phyloP scores from a whole-genome alignment of 192 early-diverging fungal genomes.

The Pilobolus umbonatus region DNA sequence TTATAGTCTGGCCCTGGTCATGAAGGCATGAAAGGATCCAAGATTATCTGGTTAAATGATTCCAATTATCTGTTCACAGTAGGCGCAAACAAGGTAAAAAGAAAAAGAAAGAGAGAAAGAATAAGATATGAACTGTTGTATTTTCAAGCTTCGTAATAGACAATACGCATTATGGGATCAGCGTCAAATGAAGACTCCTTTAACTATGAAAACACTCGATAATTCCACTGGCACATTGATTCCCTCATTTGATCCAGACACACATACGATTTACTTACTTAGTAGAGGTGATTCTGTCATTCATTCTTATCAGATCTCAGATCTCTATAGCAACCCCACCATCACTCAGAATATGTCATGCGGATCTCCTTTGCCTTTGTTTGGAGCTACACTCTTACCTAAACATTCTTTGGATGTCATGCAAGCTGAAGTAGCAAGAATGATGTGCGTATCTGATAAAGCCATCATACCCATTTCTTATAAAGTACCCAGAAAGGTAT shows the following conservation, averaged over 20 bases:
- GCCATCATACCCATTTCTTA: constrained; percentile 66
- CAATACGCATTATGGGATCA: constrained; percentile 78
- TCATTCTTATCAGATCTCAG: constrained; percentile 60
- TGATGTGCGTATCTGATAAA: constrained; percentile 54
- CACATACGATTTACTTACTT: constrained; percentile 65
- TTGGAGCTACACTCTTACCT: constrained; percentile 62
- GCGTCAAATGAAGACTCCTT: constrained; percentile 51
- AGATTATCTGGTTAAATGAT: constrained; percentile 65
- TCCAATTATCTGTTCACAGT: constrained; percentile 61
- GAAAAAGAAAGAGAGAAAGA: not conserved
- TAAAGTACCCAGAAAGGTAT: constrained; percentile 62
- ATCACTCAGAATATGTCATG: constrained; percentile 45
- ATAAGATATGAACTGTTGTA: not conserved
- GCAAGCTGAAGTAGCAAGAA: constrained; percentile 62
- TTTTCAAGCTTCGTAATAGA: constrained; percentile 46
- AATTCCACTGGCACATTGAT: constrained; percentile 64
- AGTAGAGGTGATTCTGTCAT: constrained; percentile 68
- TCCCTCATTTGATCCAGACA: constrained; percentile 80
- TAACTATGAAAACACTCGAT: constrained; percentile 58
- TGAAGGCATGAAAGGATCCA: constrained; percentile 61
- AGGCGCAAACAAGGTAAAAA: constrained; percentile 58
- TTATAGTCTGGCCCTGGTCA: constrained; percentile 43
- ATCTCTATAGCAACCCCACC: constrained; percentile 31
- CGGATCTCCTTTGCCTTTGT: constrained; percentile 35
- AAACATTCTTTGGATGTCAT: constrained; percentile 69